A percentile compares a stretch with the other conserved stretches of the same genome.
phyloP scores from a whole-genome alignment of 2,329 filamentous ascomycete species.

The Arthrobotrys iridis region DNA sequence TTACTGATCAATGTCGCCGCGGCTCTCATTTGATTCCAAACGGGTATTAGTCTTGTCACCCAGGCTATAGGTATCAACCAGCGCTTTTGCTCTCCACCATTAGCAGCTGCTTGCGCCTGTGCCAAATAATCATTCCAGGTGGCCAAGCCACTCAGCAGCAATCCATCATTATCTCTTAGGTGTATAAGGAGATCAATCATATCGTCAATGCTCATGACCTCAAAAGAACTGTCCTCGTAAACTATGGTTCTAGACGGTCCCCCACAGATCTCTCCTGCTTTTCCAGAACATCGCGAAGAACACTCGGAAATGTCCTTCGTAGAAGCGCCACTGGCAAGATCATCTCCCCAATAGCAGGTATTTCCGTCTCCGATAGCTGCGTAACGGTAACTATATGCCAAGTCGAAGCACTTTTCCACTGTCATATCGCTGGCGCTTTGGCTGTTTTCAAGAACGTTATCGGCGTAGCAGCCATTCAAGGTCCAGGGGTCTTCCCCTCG shows the following conservation, averaged over 20 bases:
- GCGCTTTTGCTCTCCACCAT: background rate
- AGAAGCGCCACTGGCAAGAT: background rate
- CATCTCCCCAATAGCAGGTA: conserved; percentile 36
- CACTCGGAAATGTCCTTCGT: background rate
- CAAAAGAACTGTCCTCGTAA: conserved; percentile 22
- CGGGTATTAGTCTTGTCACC: background rate
- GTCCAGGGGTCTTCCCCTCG: conserved; percentile 4
- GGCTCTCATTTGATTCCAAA: background rate
- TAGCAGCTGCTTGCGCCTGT: background rate
- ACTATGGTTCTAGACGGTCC: background rate
- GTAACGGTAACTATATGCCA: conserved; percentile 12
- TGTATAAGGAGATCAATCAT: too few species aligned
- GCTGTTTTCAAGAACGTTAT: background rate
- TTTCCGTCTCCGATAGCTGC: conserved; percentile 12
- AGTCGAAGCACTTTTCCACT: conserved; percentile 12
- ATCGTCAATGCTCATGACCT: too few species aligned
- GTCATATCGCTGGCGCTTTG: conserved; percentile 13
- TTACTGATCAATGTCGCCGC: background rate
- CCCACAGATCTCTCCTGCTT: conserved; percentile 21
- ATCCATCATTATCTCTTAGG: background rate
- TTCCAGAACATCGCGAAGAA: conserved; percentile 1
- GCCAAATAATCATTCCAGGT: background rate
- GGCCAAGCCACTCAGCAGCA: background rate
- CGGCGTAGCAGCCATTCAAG: background rate
- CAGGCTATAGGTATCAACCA: background rate